Evolutionary conservation across 2,329 filamentous ascomycete species (phyloP), one percentile per base, ranked within the genome.

Genomic region (Calonectria henricotiae): DNA sequence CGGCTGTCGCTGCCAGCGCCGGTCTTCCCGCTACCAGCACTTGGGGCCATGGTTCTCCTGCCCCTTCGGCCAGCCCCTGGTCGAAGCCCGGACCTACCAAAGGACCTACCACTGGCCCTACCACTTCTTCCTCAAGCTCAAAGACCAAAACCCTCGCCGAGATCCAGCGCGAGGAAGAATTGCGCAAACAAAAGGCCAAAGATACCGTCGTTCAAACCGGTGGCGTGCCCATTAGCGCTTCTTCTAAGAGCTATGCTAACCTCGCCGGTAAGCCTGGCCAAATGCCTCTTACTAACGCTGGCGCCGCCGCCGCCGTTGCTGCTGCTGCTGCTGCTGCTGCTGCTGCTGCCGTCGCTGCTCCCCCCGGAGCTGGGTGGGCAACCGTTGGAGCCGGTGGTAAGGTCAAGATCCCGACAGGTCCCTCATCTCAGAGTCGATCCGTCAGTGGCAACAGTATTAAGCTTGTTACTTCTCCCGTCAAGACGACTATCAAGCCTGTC

Each of bases 301-400:
- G 85, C 25, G 79, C 85, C 30, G 82, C 72, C 6, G 81, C 83
- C 5, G 76, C 85, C n/a, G 82, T 72, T 2, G 74, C 74, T 6
- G 73, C 73, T 4, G 70, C 83, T 5, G 78, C 82, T 1, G 85
- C 86, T 67, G 86, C 88, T 23, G 30, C 51, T 23, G 46, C 46
- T 12, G 23, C 44, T 17, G 13, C 46, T 27, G 46, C 9, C 27
- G 17, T 17, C 39, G 41, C 41, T 37, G 75, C 80, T 23, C 76
- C 79, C 25, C 75, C 79, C n/a, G 81, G 80, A 62, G 81, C 80
- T 67, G 94, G 95, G 1, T 99, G 96, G 96, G 96, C 95, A 12
- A 98, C 95, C 0, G 96, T 99, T 46, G 96, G 96, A 58, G 95
- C 96, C 39, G 92, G 95, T 74, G 96, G 96, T 15, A 99, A 98